phyloP scores from a whole-genome alignment of 148 eudicot species.

The Chenopodium berlandieri region DNA sequence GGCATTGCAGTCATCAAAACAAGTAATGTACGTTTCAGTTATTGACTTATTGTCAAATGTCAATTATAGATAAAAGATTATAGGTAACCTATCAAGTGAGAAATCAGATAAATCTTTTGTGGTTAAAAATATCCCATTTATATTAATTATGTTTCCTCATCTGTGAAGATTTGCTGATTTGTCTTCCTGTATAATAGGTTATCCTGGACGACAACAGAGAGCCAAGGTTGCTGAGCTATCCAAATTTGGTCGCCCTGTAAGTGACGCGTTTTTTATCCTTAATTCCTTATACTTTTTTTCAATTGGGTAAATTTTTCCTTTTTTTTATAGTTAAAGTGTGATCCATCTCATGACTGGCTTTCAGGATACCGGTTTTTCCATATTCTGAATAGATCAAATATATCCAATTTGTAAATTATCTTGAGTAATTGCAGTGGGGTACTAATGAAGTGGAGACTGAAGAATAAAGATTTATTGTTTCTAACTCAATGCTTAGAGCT shows the following conservation, averaged over 20 bases:
- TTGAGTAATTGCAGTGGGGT: neutral
- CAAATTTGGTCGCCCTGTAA: slow-evolving; percentile 52
- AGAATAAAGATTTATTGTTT: neutral
- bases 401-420: neutral
- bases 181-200: slow-evolving; percentile 30
- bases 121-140: neutral
- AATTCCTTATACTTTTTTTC: neutral
- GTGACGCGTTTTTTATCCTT: slow-evolving; percentile 8
- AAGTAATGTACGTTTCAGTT: too few relatives aligned
- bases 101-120: neutral
- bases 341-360: neutral
- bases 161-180: neutral
- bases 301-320: neutral
- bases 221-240: slow-evolving; percentile 41
- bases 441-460: neutral
- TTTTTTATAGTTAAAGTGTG: neutral
- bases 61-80: neutral
- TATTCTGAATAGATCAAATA: neutral
- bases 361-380: neutral
- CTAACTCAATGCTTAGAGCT: neutral
- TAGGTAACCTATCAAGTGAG: neutral
- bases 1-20: neutral
- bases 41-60: neutral
- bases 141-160: neutral
- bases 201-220: slow-evolving; percentile 44